Conservation (phyloP, 2,329 filamentous ascomycete species). For the Alternaria metachromatica region DNA sequence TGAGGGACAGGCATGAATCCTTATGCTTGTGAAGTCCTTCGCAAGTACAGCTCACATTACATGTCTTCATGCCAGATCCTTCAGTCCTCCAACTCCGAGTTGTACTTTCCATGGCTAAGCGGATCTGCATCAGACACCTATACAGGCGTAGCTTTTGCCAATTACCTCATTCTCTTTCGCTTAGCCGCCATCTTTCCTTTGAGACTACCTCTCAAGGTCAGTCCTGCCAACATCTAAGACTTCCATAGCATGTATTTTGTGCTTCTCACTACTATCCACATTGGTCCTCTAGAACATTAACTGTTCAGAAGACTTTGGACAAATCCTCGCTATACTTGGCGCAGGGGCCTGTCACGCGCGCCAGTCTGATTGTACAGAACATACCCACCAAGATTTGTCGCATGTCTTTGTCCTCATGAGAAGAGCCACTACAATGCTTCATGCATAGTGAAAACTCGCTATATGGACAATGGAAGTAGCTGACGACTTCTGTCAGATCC, state of each 20-base stretch:
- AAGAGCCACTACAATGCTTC: background rate
- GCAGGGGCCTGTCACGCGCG: background rate
- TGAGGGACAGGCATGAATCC: background rate
- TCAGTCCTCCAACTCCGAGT: background rate
- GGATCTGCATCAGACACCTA: background rate
- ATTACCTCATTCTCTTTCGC: no score
- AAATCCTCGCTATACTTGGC: no score
- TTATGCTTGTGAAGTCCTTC: background rate
- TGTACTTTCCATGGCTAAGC: background rate
- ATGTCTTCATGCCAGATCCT: background rate
- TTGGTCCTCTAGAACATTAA: no score
- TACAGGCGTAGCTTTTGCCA: no score
- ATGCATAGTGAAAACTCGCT: background rate
- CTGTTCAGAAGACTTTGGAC: no score
- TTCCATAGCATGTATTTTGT: background rate
- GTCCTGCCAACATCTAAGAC: no score
- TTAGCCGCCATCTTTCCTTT: no score
- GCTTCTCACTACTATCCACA: background rate
- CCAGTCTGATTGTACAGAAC: background rate
- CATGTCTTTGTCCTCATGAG: background rate
- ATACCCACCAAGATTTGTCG: background rate
- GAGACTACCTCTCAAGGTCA: no score
- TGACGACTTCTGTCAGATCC: background rate
- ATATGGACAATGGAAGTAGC: background rate
- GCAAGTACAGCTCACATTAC: background rate